These are phyloP conservation scores for Tuber calosporum DNA, from an alignment of 495 filamentous ascomycete genomes.

Conservation along the genomic window DNA sequence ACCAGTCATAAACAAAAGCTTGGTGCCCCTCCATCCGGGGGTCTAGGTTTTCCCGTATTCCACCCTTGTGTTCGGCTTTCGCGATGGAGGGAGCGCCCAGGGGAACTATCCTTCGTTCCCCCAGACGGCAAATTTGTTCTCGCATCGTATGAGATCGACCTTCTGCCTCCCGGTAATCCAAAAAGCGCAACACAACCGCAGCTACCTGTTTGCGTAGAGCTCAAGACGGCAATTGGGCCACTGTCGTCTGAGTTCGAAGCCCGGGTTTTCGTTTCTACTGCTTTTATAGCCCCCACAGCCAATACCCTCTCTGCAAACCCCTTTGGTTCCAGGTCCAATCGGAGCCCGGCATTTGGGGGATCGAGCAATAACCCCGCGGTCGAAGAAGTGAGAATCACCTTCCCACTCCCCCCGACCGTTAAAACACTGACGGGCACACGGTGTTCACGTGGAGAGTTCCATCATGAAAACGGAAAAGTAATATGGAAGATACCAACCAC, in stretches of 20 bases:
- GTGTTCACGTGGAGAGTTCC: constrained; percentile 78
- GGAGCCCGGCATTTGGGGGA: constrained; percentile 57
- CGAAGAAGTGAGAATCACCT: constrained; percentile 70
- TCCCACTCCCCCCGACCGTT: constrained; percentile 73
- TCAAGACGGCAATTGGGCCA: constrained; percentile 68
- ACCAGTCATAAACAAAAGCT: constrained; percentile 54
- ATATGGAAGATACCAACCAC: constrained; percentile 80
- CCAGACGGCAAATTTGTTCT: constrained; percentile 94
- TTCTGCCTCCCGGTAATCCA: constrained; percentile 56
- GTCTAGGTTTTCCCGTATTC: constrained; percentile 86
- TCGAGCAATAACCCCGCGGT: constrained; percentile 57
- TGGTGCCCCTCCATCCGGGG: constrained; percentile 45
- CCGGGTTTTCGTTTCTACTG: constrained; percentile 60
- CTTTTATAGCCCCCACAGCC: constrained; percentile 45
- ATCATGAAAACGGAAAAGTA: constrained; percentile 59
- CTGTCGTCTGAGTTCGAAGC: constrained; percentile 82
- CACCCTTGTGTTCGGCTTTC: constrained; percentile 88
- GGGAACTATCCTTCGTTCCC: constrained; percentile 87
- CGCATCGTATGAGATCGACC: constrained; percentile 88
- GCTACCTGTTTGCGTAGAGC: constrained; percentile 71
- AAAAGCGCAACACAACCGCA: constrained; percentile 56
- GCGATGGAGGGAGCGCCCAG: constrained; percentile 77
- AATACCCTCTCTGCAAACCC: constrained; percentile 24
- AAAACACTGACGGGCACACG: constrained; percentile 81
- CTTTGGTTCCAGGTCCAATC: constrained; percentile 46